Evolutionary conservation across 2,329 filamentous ascomycete species (phyloP), one percentile per base, ranked within the genome.

Genomic region (Helotiales sp.): DNA sequence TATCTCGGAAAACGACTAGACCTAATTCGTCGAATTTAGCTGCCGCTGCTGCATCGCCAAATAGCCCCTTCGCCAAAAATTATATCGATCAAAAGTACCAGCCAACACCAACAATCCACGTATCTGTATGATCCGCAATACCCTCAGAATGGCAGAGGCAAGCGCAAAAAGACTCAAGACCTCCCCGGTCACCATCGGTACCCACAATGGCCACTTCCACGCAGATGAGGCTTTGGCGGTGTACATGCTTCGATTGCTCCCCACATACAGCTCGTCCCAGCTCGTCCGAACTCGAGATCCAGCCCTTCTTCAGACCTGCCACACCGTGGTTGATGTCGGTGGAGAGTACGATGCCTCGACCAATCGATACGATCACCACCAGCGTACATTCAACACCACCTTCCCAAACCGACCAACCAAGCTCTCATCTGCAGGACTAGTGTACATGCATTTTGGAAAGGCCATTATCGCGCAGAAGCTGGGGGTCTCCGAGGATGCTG

Each of bases 191-290:
- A 74, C 76, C 64, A 82, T 91, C 71, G 96, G 94, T 77, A 99
- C 96, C 32, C 96, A 99, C 87, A 97, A 91, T 82, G 96, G 96
- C 74, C 93, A 97, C 84, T 99, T 99, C 86, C 96, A 99, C 83
- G 96, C 96, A 79, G 96, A 99, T 80, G 96, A 99, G 83, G 95
- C 96, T 69, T 89, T 99, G 50, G 96, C 96, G 66, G 94, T 99
- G 71, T 93, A 97, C 84, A 93, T 99, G 85, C 91, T 99, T 74
- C 93, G 93, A 72, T 87, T 91, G 65, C 91, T 98, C 20, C 95
- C 96, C 24, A 82, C 89, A 67, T 99, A 98, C 84, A 79, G 85
- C 64, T 82, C 86, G 73, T 90, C 93, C 28, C 79, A 85, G 50
- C 90, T 99, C 50, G 84, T 97, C 60, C 93, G 96, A 74, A 97